Evolutionary conservation across 495 filamentous ascomycete species (phyloP).

Genomic region (Penicillium alfredii): DNA sequence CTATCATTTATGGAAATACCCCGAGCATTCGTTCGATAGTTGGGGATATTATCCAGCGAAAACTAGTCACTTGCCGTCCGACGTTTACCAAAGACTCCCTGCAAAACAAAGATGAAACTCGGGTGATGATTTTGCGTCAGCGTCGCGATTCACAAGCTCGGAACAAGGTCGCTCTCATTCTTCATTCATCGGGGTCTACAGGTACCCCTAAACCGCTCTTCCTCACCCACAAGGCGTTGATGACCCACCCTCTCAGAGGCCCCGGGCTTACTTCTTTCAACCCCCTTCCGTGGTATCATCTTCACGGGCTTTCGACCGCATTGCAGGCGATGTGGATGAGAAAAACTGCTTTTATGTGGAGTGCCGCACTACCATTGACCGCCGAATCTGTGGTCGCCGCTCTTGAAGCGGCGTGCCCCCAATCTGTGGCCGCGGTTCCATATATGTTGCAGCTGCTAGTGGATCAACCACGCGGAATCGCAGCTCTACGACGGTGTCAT

Average conservation of each 20-base stretch:
- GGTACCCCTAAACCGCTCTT: slow-evolving; percentile 51
- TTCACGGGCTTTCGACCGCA: slow-evolving; percentile 43
- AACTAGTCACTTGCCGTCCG: slow-evolving; percentile 30
- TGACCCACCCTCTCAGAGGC: slow-evolving; percentile 32
- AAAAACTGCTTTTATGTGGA: slow-evolving; percentile 46
- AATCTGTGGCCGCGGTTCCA: slow-evolving; percentile 51
- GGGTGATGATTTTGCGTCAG: slow-evolving; percentile 28
- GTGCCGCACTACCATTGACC: slow-evolving; percentile 50
- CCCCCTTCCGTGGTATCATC: slow-evolving; percentile 52
- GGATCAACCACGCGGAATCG: slow-evolving; percentile 42
- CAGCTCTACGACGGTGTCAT: slow-evolving; percentile 38
- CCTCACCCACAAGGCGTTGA: slow-evolving; percentile 34
- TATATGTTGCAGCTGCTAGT: slow-evolving; percentile 52
- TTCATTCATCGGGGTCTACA: slow-evolving; percentile 56
- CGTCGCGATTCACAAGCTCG: slow-evolving; percentile 20
- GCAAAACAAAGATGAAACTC: slow-evolving; percentile 16
- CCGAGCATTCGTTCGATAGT: slow-evolving; percentile 35
- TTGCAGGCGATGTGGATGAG: slow-evolving; percentile 48
- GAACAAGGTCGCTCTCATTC: slow-evolving; percentile 39
- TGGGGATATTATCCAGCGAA: slow-evolving; percentile 34
- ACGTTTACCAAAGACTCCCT: slow-evolving; percentile 17
- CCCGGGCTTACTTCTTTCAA: slow-evolving; percentile 45
- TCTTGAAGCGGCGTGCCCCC: slow-evolving; percentile 40
- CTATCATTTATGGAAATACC: slow-evolving; percentile 38
- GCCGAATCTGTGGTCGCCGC: slow-evolving; percentile 40